Conservation (phyloP, 192 early-diverging fungal genomes). For the Ramicandelaber brevisporus region DNA sequence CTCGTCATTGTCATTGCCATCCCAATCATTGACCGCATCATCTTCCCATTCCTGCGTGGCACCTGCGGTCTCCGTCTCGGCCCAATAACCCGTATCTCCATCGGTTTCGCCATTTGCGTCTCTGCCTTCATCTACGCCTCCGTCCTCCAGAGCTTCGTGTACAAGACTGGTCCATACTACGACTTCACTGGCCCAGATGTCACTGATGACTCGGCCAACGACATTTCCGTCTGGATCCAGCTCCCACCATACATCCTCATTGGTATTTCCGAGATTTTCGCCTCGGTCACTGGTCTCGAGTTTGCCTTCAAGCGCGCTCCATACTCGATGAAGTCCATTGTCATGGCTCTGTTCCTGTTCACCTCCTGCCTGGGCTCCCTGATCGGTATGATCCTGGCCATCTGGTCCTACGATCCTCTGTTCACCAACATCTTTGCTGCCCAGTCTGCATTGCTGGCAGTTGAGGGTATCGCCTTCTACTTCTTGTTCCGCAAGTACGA, state of each 20-base stretch:
- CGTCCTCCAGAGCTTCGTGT: conserved; percentile 30
- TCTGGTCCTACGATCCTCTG: conserved; percentile 26
- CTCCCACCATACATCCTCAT: conserved; percentile 29
- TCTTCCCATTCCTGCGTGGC: conserved; percentile 28
- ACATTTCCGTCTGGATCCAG: conserved; percentile 27
- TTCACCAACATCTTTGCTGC: conserved; percentile 9
- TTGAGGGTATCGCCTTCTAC: conserved; percentile 6
- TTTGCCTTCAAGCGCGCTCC: conserved; percentile 41
- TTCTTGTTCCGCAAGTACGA: conserved; percentile 9
- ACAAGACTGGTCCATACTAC: conserved; percentile 23
- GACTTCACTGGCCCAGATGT: conserved; percentile 11
- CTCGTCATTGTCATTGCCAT: conserved; percentile 36
- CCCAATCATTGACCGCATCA: conserved; percentile 31
- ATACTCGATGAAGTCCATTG: conserved; percentile 32
- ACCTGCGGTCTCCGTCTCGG: conserved; percentile 19
- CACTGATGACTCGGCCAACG: conserved; percentile 13
- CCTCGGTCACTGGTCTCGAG: conserved; percentile 38
- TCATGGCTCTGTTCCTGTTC: conserved; percentile 41
- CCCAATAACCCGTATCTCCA: conserved; percentile 32
- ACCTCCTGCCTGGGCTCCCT: conserved; percentile 22
- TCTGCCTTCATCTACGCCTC: conserved; percentile 31
- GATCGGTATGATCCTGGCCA: conserved; percentile 27
- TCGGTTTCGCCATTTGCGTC: conserved; percentile 34
- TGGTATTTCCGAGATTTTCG: conserved; percentile 39
- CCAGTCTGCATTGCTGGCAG: conserved; percentile 5